phyloP scores from a whole-genome alignment of 345 rosid species.

The Eucalyptus virginea region DNA sequence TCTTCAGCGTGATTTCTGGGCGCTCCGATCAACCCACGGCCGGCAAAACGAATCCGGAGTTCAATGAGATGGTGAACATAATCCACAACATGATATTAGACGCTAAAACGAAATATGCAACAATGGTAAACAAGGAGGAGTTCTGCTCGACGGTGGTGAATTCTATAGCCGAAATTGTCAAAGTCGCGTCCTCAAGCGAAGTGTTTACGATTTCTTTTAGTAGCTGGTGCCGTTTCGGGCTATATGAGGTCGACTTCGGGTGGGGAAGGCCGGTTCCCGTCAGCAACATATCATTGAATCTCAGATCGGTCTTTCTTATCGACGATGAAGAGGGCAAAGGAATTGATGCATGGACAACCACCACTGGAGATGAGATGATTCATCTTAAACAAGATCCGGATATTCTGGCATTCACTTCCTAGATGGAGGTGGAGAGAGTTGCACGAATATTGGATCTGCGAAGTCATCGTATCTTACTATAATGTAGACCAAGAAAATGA shows the following conservation, averaged over 20 bases:
- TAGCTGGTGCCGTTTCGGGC: slow-evolving; percentile 19
- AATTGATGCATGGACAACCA: slow-evolving; percentile 43
- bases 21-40: background rate
- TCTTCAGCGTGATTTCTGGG: background rate
- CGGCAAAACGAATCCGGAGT: background rate
- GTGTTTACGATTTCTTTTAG: background rate
- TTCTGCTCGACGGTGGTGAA: background rate
- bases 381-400: background rate
- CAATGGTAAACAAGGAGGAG: background rate
- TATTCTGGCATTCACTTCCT: background rate
- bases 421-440: background rate
- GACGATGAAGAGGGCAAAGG: slow-evolving; percentile 22
- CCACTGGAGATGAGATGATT: background rate
- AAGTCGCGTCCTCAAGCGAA: background rate
- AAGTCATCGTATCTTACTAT: background rate
- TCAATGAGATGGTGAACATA: background rate
- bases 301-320: slow-evolving; percentile 13
- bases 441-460: background rate
- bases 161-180: background rate
- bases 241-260: slow-evolving; percentile 36
- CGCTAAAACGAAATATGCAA: background rate
- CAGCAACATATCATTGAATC: slow-evolving; percentile 9
- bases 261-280: slow-evolving; percentile 44
- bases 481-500: background rate
- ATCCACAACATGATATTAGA: background rate